These are phyloP conservation scores for Phoma herbarum DNA, from an alignment of 2,329 filamentous ascomycete genomes.

Conservation along the genomic window DNA sequence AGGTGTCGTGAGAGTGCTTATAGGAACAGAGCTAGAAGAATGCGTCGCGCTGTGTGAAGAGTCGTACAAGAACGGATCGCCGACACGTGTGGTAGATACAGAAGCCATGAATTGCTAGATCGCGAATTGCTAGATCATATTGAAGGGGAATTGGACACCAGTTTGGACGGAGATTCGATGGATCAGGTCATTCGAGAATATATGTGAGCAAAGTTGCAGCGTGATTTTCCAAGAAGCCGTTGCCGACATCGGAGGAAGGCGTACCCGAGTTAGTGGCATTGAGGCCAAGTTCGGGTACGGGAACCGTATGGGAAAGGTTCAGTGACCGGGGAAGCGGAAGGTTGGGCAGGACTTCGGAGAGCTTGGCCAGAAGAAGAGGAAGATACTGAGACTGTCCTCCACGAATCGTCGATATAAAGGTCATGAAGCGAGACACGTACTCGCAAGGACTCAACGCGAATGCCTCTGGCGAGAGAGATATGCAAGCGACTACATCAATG, in stretches of 20 bases:
- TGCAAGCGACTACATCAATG: conserved; percentile 74
- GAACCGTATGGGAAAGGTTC: conserved; percentile 40
- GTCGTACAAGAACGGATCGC: conserved; percentile 48
- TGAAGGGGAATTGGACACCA: conserved; percentile 47
- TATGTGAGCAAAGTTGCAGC: conserved; percentile 42
- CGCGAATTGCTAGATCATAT: conserved; percentile 15
- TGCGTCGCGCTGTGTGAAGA: conserved; percentile 43
- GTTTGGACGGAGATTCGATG: conserved; percentile 48
- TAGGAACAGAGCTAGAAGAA: conserved; percentile 43
- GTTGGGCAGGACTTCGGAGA: conserved; percentile 73
- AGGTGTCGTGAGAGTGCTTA: conserved; percentile 46
- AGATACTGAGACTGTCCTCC: conserved; percentile 79
- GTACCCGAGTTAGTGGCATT: conserved; percentile 31
- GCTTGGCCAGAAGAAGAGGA: conserved; percentile 78
- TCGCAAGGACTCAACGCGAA: conserved; percentile 71
- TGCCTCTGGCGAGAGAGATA: conserved; percentile 62
- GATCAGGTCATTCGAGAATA: conserved; percentile 44
- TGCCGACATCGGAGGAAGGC: conserved; percentile 41
- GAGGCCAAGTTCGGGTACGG: conserved; percentile 40
- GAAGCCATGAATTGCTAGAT: conserved; percentile 43
- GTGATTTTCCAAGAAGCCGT: conserved; percentile 39
- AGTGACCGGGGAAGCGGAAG: conserved; percentile 49
- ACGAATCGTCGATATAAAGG: conserved; percentile 73
- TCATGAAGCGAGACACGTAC: conserved; percentile 74
- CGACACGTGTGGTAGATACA: conserved; percentile 43